Evolutionary conservation across 805 yeast genomes (phyloP).

Genomic region (Nakazawaea molendinolei): DNA sequence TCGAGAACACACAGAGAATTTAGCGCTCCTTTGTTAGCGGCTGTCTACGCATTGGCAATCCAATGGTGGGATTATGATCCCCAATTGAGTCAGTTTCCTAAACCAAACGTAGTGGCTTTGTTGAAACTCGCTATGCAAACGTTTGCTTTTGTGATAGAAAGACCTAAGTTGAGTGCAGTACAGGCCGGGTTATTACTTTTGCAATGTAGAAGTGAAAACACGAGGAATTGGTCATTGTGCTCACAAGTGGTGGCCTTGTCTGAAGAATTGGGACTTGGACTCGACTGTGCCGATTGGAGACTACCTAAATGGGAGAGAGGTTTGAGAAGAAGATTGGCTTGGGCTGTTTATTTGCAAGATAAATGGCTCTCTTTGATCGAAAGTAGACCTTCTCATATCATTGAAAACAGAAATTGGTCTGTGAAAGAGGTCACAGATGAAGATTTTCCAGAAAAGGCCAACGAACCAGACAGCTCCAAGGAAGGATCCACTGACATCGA

Average conservation of each 20-base stretch:
- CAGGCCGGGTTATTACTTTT: constrained; percentile 80
- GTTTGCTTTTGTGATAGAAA: constrained; percentile 65
- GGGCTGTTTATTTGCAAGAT: constrained; percentile 93
- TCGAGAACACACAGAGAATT: constrained; percentile 86
- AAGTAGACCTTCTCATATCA: constrained; percentile 78
- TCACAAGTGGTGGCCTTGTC: constrained; percentile 84
- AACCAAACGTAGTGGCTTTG: constrained; percentile 69
- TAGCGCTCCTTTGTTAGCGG: constrained; percentile 84
- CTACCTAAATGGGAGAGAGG: constrained; percentile 95
- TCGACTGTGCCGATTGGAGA: constrained; percentile 89
- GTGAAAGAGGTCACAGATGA: constrained; percentile 62
- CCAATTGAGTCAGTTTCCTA: constrained; percentile 62
- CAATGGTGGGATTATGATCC: constrained; percentile 95
- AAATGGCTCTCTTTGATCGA: constrained; percentile 84
- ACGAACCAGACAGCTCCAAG: constrained; percentile 27
- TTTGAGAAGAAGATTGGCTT: constrained; percentile 77
- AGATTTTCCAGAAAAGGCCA: constrained; percentile 73
- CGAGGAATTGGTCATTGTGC: constrained; percentile 77
- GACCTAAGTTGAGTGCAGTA: constrained; percentile 87
- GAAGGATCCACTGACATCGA: constrained; percentile 65
- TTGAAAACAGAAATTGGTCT: constrained; percentile 71
- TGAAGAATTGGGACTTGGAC: constrained; percentile 85
- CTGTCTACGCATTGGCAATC: constrained; percentile 81
- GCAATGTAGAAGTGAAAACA: constrained; percentile 52
- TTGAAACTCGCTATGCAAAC: constrained; percentile 61